Conservation (phyloP, 2,329 filamentous ascomycete species). For the Colletotrichum aenigma region DNA sequence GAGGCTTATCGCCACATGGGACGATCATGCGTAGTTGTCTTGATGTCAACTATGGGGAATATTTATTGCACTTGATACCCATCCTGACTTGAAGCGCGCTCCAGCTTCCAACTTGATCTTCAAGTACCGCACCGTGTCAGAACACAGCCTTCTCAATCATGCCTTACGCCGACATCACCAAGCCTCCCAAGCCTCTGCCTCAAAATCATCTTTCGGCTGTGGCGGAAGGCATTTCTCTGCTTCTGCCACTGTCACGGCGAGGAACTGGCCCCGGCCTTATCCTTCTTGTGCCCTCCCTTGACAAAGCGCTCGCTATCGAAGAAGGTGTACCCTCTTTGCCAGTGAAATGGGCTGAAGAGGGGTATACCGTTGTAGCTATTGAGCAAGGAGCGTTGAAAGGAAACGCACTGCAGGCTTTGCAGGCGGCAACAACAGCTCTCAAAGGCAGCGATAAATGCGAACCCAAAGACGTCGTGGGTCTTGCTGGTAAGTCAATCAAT, state of each 20-base stretch:
- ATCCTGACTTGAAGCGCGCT: not conserved
- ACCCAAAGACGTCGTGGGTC: not conserved
- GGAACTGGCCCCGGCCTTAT: not conserved
- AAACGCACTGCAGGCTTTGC: not conserved
- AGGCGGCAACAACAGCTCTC: not conserved
- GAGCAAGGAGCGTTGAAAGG: conserved; percentile 29
- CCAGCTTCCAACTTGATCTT: rapidly evolving
- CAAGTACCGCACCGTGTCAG: rapidly evolving
- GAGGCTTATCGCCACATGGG: not conserved
- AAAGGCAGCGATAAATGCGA: not conserved
- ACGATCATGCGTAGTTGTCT: not conserved
- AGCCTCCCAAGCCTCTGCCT: not conserved
- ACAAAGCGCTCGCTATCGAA: conserved; percentile 17
- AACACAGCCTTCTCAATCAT: not conserved
- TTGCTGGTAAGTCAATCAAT: not conserved
- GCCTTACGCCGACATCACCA: not conserved
- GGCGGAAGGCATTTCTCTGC: not conserved
- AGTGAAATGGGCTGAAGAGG: conserved; percentile 75
- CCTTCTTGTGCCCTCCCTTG: not conserved
- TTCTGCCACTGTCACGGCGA: not conserved
- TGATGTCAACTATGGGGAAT: rapidly evolving
- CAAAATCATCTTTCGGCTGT: not conserved
- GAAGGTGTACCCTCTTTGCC: conserved; percentile 54
- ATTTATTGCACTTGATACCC: not conserved
- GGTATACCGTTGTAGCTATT: conserved; percentile 65